Evolutionary conservation across 257 asterid genomes (phyloP), one percentile per base, ranked within the genome.

Genomic region (Orobanche coerulescens): DNA sequence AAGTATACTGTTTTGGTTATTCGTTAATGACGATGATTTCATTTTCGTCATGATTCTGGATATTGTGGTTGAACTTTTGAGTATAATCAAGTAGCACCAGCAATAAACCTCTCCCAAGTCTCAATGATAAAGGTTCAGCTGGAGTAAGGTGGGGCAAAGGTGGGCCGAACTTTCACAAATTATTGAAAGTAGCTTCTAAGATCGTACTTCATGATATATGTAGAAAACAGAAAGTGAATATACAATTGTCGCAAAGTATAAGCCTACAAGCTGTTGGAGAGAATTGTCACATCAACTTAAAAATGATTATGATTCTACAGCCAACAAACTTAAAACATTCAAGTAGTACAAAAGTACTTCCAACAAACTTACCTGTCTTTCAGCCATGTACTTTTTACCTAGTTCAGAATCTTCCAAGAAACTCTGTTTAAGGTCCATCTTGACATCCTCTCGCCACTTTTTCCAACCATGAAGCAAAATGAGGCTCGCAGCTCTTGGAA

Each of bases 401-500:
- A 83, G 79, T 66, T 84, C 97, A 58, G 78, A 69, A 77, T 93
- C 81, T 70, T 84, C 89, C 77, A 86, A 65, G 46, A 89, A 71
- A 62, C 78, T 81, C 61, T 60, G 76, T 79, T 89, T 86, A 16
- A 86, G 79, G 64, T 83, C 78, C 66, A 55, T 70, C 69, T 82
- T 93, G 61, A 47, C 84, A 59, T 82, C 94, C 62, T 93, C 95
- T 18, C 97, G 82, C 98, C 98, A 89, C 70, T 83, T 82, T 79
- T 80, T 88, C 98, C 98, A 93, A 57, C 97, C 95, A 65, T 81
- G 84, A 75, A 79, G 69, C 49, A 93, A 73, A 74, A 73, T 82
- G 63, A 73, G 66, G 55, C 80, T 74, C 51, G 69, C 76, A 40
- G 98, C 94, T 74, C 84, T 93, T 69, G 97, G 95, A 63, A 75